These are phyloP conservation scores for Ustilago sp. DNA, from an alignment of 1,284 basidiomycete species.

Conservation along the genomic window DNA sequence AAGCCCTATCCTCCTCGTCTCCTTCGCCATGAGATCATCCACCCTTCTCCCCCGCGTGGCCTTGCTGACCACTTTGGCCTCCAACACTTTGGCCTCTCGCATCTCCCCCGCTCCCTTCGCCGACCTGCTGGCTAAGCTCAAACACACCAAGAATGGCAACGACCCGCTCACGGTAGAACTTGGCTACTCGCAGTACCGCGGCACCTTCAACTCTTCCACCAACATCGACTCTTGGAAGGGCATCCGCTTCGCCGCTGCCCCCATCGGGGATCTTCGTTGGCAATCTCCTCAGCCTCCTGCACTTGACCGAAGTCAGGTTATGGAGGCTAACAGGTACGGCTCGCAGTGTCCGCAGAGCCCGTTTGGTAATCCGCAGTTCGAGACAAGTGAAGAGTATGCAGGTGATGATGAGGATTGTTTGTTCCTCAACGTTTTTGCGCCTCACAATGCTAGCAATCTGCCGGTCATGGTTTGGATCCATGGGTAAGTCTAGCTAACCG, in stretches of 20 bases:
- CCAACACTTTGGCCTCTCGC: conserved; percentile 8
- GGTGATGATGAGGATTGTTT: conserved; percentile 44
- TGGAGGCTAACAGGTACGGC: conserved; percentile 32
- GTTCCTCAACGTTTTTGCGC: conserved; percentile 50
- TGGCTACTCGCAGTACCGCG: conserved; percentile 32
- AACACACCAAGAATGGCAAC: background rate
- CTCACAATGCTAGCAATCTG: conserved; percentile 27
- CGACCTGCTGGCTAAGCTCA: conserved; percentile 25
- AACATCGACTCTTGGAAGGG: conserved; percentile 38
- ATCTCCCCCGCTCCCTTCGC: conserved; percentile 26
- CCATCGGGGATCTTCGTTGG: conserved; percentile 36
- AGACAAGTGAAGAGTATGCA: conserved; percentile 8
- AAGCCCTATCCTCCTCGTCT: background rate
- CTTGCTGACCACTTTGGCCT: conserved; percentile 1
- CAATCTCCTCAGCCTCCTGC: conserved; percentile 28
- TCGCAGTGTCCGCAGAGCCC: conserved; percentile 33
- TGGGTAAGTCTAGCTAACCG: conserved; percentile 12
- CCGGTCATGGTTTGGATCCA: conserved; percentile 49
- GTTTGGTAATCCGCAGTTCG: conserved; percentile 22
- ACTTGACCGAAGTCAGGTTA: conserved; percentile 20
- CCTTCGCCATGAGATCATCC: conserved; percentile 9
- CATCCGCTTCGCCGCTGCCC: conserved; percentile 46
- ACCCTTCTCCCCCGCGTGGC: conserved; percentile 14
- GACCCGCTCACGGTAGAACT: conserved; percentile 36
- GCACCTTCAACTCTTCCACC: conserved; percentile 25